These are phyloP conservation scores for Penicillium antarcticum DNA, from an alignment of 495 filamentous ascomycete species.

Conservation along the genomic window DNA sequence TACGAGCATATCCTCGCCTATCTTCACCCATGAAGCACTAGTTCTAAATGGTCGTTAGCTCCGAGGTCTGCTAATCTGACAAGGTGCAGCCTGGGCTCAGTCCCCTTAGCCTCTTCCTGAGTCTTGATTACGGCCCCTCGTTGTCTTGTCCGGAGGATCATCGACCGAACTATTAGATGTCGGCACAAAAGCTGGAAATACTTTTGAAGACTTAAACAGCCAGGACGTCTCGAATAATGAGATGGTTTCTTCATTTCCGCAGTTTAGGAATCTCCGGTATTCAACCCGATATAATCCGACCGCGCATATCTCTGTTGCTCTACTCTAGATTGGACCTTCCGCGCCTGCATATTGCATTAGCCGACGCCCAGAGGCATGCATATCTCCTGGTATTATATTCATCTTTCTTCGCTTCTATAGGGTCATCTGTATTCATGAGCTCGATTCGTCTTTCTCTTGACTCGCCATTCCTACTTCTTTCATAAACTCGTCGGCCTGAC, in stretches of 20 bases:
- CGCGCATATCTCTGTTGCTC: neutral
- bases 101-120: conserved; percentile 4
- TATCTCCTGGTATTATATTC: neutral
- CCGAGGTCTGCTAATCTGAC: conserved; percentile 12
- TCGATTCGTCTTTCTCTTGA: neutral
- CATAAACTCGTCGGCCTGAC: neutral
- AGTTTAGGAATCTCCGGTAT: neutral
- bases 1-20: conserved; percentile 3
- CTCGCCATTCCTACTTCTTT: neutral
- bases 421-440: neutral
- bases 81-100: conserved; percentile 21
- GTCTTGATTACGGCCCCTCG: conserved; percentile 11
- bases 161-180: conserved; percentile 1
- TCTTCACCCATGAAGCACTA: conserved; percentile 13
- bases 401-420: neutral
- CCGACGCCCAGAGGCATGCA: neutral
- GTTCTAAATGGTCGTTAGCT: conserved; percentile 9
- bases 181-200: conserved; percentile 14
- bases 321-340: neutral
- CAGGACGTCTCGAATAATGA: neutral
- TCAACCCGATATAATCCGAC: conserved; percentile 19
- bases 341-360: conserved; percentile 4
- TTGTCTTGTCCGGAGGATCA: conserved; percentile 8
- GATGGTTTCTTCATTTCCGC: neutral
- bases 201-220: neutral